Evolutionary conservation across 2,329 filamentous ascomycete genomes (phyloP), one percentile per base, ranked within the genome.

Genomic region (Dothideomycetes sp.): DNA sequence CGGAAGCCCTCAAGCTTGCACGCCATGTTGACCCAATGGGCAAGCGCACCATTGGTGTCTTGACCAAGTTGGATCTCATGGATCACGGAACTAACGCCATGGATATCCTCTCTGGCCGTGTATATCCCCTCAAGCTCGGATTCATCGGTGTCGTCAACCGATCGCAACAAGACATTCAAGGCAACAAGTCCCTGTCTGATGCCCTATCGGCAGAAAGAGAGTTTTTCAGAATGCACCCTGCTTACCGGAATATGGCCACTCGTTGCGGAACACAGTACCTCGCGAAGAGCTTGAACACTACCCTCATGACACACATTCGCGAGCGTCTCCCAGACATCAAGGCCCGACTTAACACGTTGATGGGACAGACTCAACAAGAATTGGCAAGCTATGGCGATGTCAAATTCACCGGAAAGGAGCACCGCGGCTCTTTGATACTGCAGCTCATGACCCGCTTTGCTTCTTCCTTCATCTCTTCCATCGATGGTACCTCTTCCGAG

Each of bases 331-430:
- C 91, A 19, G 91, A 98, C 60, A 98, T 98, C 69, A 98, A 98
- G 65, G 91, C 91, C 36, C 81, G 91, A 40, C 72, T 98, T 45
- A 98, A 98, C 62, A 98, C 91, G 1, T 69, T 98, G 37, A 98
- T 98, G 91, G 91, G 91, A n/a, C 91, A 98, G 63, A 96, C 91
- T 36, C 91, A 98, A 58, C 91, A 98, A 66, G 91, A 98, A 61
- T 73, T 98, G 42, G 91, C 91, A 32, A 94, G 89, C 62, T 98
- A 98, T 57, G 91, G 91, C 29, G 93, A 96, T 58, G 94, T 91
- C 68, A 84, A 94, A 52, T 98, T 98, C 59, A 94, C 84, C 47
- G 91, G 91, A 52, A 94, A 94, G 61, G 91, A 96, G 60, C 91
- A 98, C 58, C 77, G 89, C 37, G 91, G 91, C 22, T 94, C 89